phyloP scores from a whole-genome alignment of 1,284 basidiomycete genomes.

The Pseudozyma hubeiensis region DNA sequence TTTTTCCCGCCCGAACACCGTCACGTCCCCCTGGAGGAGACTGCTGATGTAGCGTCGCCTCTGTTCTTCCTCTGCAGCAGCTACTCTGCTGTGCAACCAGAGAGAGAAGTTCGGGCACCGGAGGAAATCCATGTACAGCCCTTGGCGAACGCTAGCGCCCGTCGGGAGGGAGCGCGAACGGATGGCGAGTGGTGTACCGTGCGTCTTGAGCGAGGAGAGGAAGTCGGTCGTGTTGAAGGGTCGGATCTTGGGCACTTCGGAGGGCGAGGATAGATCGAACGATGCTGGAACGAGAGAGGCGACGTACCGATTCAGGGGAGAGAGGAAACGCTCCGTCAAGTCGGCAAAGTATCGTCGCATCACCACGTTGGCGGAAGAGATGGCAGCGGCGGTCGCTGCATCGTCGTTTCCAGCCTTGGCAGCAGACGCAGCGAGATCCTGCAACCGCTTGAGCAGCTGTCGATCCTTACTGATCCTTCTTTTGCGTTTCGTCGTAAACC shows the following conservation, averaged over 20 bases:
- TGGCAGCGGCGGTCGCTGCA: constrained; percentile 8
- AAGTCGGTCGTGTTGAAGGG: constrained; percentile 85
- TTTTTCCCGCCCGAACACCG: constrained; percentile 41
- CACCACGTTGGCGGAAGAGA: constrained; percentile 69
- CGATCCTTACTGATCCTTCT: constrained; percentile 88
- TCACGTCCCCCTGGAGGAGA: constrained; percentile 59
- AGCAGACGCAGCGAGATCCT: constrained; percentile 58
- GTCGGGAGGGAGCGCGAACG: constrained; percentile 65
- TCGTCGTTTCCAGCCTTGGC: constrained; percentile 59
- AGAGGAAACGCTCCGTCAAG: constrained; percentile 87
- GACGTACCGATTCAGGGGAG: constrained; percentile 91
- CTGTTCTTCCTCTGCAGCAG: constrained; percentile 62
- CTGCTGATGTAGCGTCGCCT: constrained; percentile 51
- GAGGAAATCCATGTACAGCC: constrained; percentile 63
- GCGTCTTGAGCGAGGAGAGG: constrained; percentile 81
- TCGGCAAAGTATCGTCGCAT: constrained; percentile 87
- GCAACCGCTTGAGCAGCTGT: constrained; percentile 76
- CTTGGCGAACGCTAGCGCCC: constrained; percentile 50
- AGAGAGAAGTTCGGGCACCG: constrained; percentile 64
- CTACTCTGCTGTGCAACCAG: constrained; percentile 60
- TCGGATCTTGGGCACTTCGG: constrained; percentile 67
- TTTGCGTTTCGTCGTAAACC: constrained; percentile 78
- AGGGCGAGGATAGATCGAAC: constrained; percentile 52
- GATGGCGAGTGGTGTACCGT: constrained; percentile 73
- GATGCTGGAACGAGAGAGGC: constrained; percentile 73